Base-by-base conservation (phyloP, 768 basidiomycete species). In the Pisolithus sp. region DNA sequence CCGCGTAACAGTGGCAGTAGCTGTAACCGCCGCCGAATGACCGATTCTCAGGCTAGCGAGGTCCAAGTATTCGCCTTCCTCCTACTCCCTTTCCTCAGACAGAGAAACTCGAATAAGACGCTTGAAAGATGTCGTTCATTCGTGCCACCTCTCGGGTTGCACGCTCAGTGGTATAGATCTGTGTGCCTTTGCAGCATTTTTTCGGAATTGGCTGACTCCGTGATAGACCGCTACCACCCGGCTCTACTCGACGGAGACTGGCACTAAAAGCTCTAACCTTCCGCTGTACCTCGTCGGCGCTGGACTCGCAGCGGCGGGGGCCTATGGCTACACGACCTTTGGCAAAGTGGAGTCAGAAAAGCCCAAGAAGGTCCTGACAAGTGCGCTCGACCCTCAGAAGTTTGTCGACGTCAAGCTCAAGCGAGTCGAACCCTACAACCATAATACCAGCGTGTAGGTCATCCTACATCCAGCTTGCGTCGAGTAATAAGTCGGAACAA, bases 361-460 rank as follows among this genome's bases (percentile, higher is more conserved):
- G 78, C 38, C 59, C n/a, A 58, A 52, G 43, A 68, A 62, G 48
- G 48, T 44, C 55, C 72, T 80, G 63, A 83, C 81, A 64, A 86
- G 83, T 57, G 81, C 85, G 12, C 77, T 93, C 23, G 85, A 89
- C 64, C 80, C 88, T 7, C 71, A 88, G 52, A 81, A 84, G 57
- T 91, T 85, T 62, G 68, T 83, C 46, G 82, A 90, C 65, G 86
- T 96, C 70, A 84, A 82, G 65, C 81, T 98, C 61, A 87, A 87
- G 68, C 81, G 82, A 62, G 68, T 91, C 53, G 72, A 83, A 53
- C 85, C 85, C 0, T 96, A 95, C 77, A 98, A 96, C 79, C 87
- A 97, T 79, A 96, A 98, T 71, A 87, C 92, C 13, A 75, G 89
- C 30, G 81, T 78, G 82, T 93, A 57, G 51, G 77, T 68, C 48